Base-by-base conservation (phyloP, 176 grass and related monocot genomes). In the Phragmites australis region DNA sequence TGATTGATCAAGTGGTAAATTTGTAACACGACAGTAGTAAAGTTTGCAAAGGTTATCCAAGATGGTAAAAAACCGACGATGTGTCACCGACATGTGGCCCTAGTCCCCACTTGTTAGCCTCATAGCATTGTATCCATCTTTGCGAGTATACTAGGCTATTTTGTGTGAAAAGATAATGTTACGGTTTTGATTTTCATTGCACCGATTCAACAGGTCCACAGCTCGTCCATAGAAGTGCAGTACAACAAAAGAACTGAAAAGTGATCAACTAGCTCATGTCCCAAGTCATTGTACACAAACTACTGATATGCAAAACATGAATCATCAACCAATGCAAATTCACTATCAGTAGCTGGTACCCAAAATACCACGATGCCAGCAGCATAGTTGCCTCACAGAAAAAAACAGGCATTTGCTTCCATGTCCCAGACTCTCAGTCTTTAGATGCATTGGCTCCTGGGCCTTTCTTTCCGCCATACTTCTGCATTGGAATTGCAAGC, bases 381-480 rank as follows among this genome's bases (percentile, higher is more conserved):
- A 56, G 74, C 56, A 57, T 21, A 8, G 57, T 34, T 32, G 51
- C 17, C 63, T 49, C 27, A 16, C 75, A 64, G 45, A 82, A 13
- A 25, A 54, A 8, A 71, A 45, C n/a, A 55, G 46, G 39, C 64
- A n/a, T 44, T 51, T 32, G 9, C 51, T 15, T 52, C 10, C 58
- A 31, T 8, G n/a, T 44, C 21, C 59, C 11, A 15, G 42, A 32
- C 18, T 44, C 9, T 62, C 57, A 21, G 23, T 96, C 90, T 86
- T 90, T 92, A 1, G 93, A 88, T 75, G 68, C 60, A 66, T 78
- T 78, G 37, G 81, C 54, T 54, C 26, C 65, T 32, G 82, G 88
- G 43, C 76, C 81, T 75, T 86, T 92, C 87, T 92, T 90, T 65
- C 70, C 93, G 3, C 82, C 85, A 55, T 92, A 96, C 58, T 46